These are phyloP conservation scores for Neltuma alba DNA, from an alignment of 306 rosid genomes.

Conservation along the genomic window DNA sequence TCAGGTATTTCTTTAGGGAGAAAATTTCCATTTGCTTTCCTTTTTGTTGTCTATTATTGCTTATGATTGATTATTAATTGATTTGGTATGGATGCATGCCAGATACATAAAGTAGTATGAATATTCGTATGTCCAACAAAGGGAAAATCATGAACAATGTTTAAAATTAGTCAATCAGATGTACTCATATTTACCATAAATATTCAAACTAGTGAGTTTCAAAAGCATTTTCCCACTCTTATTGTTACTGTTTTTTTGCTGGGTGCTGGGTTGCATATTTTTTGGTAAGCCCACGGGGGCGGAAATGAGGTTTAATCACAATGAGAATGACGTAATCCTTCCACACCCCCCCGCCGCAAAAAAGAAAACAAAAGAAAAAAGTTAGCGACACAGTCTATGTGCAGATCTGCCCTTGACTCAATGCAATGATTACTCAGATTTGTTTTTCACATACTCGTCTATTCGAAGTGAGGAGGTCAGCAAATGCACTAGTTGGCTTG, in stretches of 20 bases:
- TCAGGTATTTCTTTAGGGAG: conserved; percentile 17
- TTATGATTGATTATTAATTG: not conserved
- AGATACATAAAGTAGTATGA: not conserved
- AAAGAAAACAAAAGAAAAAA: no score
- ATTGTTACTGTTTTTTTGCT: not conserved
- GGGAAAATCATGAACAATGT: not conserved
- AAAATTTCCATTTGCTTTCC: not conserved
- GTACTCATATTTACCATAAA: not conserved
- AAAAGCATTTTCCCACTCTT: not conserved
- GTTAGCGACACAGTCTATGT: not conserved
- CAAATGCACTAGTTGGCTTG: not conserved
- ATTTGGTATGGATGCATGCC: not conserved
- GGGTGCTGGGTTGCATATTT: not conserved
- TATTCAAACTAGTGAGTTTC: not conserved
- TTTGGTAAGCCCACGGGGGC: not conserved
- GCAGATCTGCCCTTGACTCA: not conserved
- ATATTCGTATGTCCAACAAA: not conserved
- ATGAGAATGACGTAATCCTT: not conserved
- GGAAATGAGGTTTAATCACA: not conserved
- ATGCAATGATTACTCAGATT: not conserved
- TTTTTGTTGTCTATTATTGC: not conserved
- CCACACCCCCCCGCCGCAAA: not conserved
- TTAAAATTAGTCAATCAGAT: not conserved
- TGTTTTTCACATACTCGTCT: not conserved
- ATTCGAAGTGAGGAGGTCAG: not conserved